Conservation (phyloP, 495 filamentous ascomycete genomes). For the Beverwykella pulmonaria region DNA sequence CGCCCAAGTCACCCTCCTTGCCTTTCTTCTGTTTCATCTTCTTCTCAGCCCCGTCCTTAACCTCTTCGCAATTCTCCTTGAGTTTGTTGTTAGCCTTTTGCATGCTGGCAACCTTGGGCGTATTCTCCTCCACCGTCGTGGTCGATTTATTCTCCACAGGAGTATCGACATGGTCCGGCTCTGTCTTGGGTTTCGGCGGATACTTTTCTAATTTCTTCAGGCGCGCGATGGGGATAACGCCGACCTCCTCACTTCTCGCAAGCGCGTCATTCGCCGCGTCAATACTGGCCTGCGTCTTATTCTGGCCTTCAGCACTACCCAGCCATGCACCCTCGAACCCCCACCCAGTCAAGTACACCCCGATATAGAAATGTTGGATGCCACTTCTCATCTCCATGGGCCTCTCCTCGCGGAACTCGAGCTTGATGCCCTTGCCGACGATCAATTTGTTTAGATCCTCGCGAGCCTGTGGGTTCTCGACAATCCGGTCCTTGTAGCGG, state of each 20-base stretch:
- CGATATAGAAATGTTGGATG: constrained; percentile 67
- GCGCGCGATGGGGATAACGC: not conserved
- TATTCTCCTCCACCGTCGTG: too few relatives aligned
- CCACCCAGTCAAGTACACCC: constrained; percentile 71
- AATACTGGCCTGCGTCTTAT: constrained; percentile 73
- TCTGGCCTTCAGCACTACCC: constrained; percentile 67
- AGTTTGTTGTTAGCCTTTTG: too few relatives aligned
- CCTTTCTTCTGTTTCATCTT: not conserved
- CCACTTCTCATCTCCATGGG: constrained; percentile 56
- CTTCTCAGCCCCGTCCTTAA: too few relatives aligned
- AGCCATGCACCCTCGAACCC: constrained; percentile 66
- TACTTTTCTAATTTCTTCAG: constrained; percentile 3
- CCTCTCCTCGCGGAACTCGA: constrained; percentile 65
- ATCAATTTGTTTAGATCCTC: constrained; percentile 60
- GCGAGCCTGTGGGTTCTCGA: constrained; percentile 49
- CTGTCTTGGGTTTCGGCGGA: not conserved
- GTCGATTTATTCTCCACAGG: too few relatives aligned
- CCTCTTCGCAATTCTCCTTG: too few relatives aligned
- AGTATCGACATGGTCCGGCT: too few relatives aligned
- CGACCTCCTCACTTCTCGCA: constrained; percentile 39
- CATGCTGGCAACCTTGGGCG: too few relatives aligned
- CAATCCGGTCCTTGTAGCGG: constrained; percentile 19
- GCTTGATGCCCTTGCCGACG: constrained; percentile 60
- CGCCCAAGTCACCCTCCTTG: not conserved
- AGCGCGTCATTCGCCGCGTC: constrained; percentile 70